A percentile compares a stretch with the other conserved stretches of the same genome.
Evolutionary conservation across 2,329 filamentous ascomycete species (phyloP).

Genomic region (Geosmithia flava): DNA sequence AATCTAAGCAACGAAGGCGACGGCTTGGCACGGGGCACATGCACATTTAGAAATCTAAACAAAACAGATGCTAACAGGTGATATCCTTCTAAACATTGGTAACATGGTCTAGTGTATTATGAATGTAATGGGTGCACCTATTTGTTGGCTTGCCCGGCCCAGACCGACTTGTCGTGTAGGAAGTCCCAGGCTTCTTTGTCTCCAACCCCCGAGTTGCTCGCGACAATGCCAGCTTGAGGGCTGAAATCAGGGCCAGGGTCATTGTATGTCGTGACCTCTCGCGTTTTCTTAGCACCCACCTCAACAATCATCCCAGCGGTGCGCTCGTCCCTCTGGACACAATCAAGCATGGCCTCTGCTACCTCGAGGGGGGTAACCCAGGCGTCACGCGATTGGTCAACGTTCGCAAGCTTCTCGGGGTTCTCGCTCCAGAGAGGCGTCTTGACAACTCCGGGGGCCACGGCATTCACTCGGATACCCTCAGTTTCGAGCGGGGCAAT

Average conservation of each 20-base stretch:
- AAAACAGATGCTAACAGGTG: too few relatives aligned
- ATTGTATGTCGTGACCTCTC: constrained; percentile 19
- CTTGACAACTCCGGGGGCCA: constrained; percentile 29
- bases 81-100: too few relatives aligned
- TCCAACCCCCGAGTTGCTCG: constrained; percentile 1
- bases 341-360: constrained; percentile 28
- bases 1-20: too few relatives aligned
- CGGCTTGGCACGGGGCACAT: too few relatives aligned
- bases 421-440: constrained; percentile 33
- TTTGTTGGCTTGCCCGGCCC: not conserved
- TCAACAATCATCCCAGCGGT: constrained; percentile 28
- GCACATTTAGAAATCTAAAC: too few relatives aligned
- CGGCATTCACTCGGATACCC: constrained; percentile 26
- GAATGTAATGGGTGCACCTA: not conserved
- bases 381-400: constrained; percentile 18
- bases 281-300: constrained; percentile 16
- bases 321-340: constrained; percentile 18
- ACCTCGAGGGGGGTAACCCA: constrained; percentile 30
- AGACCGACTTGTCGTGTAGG: not conserved
- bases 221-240: constrained; percentile 4
- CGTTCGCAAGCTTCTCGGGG: constrained; percentile 25
- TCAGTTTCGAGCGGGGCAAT: constrained; percentile 16
- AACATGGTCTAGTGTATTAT: not conserved
- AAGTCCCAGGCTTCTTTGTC: constrained; percentile 1
- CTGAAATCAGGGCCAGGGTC: constrained; percentile 23